Evolutionary conservation across 2,329 filamentous ascomycete species (phyloP), one percentile per base, ranked within the genome.

Genomic region (Colletotrichum truncatum): DNA sequence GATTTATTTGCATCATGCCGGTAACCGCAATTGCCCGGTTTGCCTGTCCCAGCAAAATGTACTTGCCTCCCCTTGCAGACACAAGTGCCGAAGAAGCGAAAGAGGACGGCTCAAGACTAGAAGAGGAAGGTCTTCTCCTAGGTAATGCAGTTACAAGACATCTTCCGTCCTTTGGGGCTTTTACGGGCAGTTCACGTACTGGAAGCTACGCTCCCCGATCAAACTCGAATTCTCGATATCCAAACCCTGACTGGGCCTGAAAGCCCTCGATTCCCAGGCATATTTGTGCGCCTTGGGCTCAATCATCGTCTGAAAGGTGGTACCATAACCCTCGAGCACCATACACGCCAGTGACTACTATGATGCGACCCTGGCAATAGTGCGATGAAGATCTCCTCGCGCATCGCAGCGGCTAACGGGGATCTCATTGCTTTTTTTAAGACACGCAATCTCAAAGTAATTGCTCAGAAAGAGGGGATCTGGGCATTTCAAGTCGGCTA

Each of bases 31-130:
- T 34, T 21, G 39, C 41, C 41, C 30, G 1, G 39, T 36, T 36
- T 46, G 41, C 54, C 18, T 36, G 32, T 46, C 54, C 54, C 28
- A 21, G 25, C 32, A n/a, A n/a, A 18, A 30, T 25, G 28, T 18
- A 28, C 21, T 28, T 57, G 11, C 39, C 41, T 57, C 38, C 54
- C n/a, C n/a, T 25, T 12, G 12, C 25, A 55, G 52, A 55, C 38
- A 55, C 38, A 55, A 32, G 16, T 32, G 28, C 25, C 52, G 16
- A n/a, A 43, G 38, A 55, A 55, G 52, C 52, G 52, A 55, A 26
- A 55, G 43, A 38, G 38, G 52, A 18, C 43, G 2, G 38, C 21
- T 26, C 52, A 25, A 34, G 14, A 6, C 34, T 38, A 12, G n/a
- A 39, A 54, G 52, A 25, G 38, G 52, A 43, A 32, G 16, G 11